A percentile compares a stretch with the other conserved stretches of the same genome.
These are phyloP conservation scores for Thuja plicata DNA, from an alignment of 83 land plant species.

Conservation along the genomic window DNA sequence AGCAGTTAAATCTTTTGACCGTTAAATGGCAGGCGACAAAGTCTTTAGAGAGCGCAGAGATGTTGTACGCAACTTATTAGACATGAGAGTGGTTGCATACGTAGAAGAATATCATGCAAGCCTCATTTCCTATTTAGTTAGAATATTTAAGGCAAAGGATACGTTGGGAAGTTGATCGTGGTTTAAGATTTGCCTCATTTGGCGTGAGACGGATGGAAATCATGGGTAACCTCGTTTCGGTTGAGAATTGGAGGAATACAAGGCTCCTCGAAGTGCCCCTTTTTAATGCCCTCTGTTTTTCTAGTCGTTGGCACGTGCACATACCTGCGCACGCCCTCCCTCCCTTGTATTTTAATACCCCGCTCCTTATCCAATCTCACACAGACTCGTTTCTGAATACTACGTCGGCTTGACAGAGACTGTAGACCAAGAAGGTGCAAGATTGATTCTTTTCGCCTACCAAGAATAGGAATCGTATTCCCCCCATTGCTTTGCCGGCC, in stretches of 20 bases:
- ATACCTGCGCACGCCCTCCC: background rate
- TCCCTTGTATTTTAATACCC: too few relatives aligned
- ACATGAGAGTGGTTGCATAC: too few relatives aligned
- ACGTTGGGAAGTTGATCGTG: too few relatives aligned
- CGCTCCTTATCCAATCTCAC: background rate
- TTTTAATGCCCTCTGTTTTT: background rate
- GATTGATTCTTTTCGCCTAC: background rate
- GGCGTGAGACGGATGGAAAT: background rate
- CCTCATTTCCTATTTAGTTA: too few relatives aligned
- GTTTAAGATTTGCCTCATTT: background rate
- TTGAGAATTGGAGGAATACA: background rate
- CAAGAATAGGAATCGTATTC: background rate
- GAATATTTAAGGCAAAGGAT: too few relatives aligned
- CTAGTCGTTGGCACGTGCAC: slow-evolving; percentile 6
- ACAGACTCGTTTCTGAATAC: background rate
- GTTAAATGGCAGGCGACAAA: too few relatives aligned
- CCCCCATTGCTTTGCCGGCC: background rate
- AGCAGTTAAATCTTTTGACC: too few relatives aligned
- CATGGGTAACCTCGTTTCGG: background rate
- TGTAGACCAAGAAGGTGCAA: background rate
- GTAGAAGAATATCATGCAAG: too few relatives aligned
- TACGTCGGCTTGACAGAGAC: background rate
- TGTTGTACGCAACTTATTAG: too few relatives aligned
- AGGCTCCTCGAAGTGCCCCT: background rate
- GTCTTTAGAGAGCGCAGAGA: too few relatives aligned